Percentiles rank a stretch among this genome's conserved stretches.
These are phyloP conservation scores for Hymenoscyphus infarciens DNA, from an alignment of 2,329 filamentous ascomycete genomes.

Conservation along the genomic window DNA sequence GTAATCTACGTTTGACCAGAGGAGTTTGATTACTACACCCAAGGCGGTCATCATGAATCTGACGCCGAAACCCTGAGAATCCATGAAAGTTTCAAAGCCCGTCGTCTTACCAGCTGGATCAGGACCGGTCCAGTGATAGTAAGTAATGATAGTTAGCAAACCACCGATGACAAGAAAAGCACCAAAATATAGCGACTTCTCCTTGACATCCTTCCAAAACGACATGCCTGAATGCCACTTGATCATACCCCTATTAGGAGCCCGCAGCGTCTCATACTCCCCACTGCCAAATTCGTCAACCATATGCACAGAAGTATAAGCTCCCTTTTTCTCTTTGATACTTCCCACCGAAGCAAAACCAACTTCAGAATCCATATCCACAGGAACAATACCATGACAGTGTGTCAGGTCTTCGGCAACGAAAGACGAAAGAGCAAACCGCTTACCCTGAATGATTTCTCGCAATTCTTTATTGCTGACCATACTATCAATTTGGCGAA, in stretches of 20 bases:
- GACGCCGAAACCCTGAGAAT: slow-evolving; percentile 41
- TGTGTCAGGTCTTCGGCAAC: slow-evolving; percentile 9
- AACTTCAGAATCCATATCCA: slow-evolving; percentile 15
- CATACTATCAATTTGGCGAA: slow-evolving; percentile 20
- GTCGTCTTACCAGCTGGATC: slow-evolving; percentile 26
- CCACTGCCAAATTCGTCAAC: neutral
- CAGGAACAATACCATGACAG: slow-evolving; percentile 19
- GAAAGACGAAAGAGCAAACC: slow-evolving; percentile 14
- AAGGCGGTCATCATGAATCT: slow-evolving; percentile 41
- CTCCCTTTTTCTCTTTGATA: slow-evolving; percentile 8
- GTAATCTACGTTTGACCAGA: slow-evolving; percentile 41
- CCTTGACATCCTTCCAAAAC: slow-evolving; percentile 11
- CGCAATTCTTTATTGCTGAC: slow-evolving; percentile 12
- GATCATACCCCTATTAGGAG: neutral
- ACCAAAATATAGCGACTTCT: slow-evolving; percentile 14
- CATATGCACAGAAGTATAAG: slow-evolving; percentile 5
- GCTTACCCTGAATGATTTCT: slow-evolving; percentile 11
- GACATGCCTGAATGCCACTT: slow-evolving; percentile 1
- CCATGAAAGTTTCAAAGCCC: slow-evolving; percentile 40
- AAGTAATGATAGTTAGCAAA: slow-evolving; percentile 38
- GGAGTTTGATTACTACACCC: slow-evolving; percentile 40
- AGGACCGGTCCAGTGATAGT: slow-evolving; percentile 38
- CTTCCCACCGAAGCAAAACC: slow-evolving; percentile 10
- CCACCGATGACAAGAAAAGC: slow-evolving; percentile 19
- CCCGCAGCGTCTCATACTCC: neutral